A percentile compares a stretch with the other conserved stretches of the same genome.
Evolutionary conservation across 2,329 filamentous ascomycete genomes (phyloP).

Genomic region (Aphanocladium album): DNA sequence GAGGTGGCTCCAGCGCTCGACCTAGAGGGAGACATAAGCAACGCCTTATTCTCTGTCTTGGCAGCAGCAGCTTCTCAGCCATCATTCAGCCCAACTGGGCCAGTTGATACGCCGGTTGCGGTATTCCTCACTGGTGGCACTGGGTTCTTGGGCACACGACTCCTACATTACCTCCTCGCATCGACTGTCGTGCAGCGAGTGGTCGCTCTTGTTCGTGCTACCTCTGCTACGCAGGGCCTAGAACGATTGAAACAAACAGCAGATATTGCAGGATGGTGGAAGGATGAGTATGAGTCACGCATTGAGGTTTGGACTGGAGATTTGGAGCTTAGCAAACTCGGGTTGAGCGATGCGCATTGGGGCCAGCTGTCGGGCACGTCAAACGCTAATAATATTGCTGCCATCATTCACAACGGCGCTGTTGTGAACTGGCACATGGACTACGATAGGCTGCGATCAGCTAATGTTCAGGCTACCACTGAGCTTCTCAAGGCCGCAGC

Average conservation of each 20-base stretch:
- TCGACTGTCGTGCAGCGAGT: not conserved
- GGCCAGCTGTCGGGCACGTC: slow-evolving; percentile 43
- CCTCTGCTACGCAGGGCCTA: slow-evolving; percentile 5
- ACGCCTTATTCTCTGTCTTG: not conserved
- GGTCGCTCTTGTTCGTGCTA: slow-evolving; percentile 14
- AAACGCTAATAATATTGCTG: slow-evolving; percentile 53
- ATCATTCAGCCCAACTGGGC: not conserved
- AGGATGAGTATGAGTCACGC: slow-evolving; percentile 23
- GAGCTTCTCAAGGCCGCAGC: slow-evolving; percentile 17
- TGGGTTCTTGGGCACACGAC: slow-evolving; percentile 15
- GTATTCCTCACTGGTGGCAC: slow-evolving; percentile 16
- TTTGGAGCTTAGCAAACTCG: slow-evolving; percentile 64
- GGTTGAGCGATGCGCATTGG: slow-evolving; percentile 61
- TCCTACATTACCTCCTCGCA: slow-evolving; percentile 11
- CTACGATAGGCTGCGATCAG: slow-evolving; percentile 64
- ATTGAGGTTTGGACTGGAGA: slow-evolving; percentile 67
- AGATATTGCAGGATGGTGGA: slow-evolving; percentile 17
- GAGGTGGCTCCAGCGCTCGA: not conserved
- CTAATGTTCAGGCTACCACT: slow-evolving; percentile 56
- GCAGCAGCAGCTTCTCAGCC: not conserved
- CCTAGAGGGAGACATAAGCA: not conserved
- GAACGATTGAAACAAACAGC: slow-evolving; percentile 15
- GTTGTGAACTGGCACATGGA: slow-evolving; percentile 74
- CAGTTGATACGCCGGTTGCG: not conserved
- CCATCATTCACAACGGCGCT: slow-evolving; percentile 80